Base-by-base conservation (phyloP, 805 yeast species). In the Kuraishia floccosa region DNA sequence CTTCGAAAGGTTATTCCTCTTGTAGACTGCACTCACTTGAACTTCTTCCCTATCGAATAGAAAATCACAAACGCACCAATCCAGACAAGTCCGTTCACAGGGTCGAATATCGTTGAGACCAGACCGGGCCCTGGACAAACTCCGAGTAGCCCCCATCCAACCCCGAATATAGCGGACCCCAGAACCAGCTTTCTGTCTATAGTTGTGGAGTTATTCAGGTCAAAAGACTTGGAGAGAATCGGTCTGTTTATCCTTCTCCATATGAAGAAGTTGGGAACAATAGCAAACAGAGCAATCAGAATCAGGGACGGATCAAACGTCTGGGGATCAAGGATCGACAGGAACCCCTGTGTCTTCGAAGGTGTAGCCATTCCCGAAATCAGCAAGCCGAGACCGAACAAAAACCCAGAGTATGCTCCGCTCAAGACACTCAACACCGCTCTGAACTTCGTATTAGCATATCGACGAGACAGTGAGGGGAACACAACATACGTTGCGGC, bases 141-240 rank as follows among this genome's bases (percentile, higher is more conserved):
- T 1, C 76, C 76, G 1, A 58, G 40, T 3, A 64, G 21, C 1
- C 71, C 75, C 76, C 76, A 69, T 1, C 75, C 76, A 6, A 60
- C 10, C 7, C 76, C 76, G 39, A 69, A 69, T 5, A 65, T 9
- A 0, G 48, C 47, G 35, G 61, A 53, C 2, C 76, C 76, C 3
- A 58, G 3, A 0, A 69, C 14, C 30, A 68, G 56, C 23, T 45
- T 49, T 0, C 29, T 15, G 1, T 52, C 39, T 2, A 56, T 45
- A 3, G 42, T 38, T 3, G 44, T 46, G 14, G 44, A 33, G 24
- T 33, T 47, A 15, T 49, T 47, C 24, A 56, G 35, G 11, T 40
- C 35, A 29, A 45, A 62, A 3, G 30, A 17, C 0, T 36, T 37
- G 2, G 25, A 40, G 6, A 56, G 34, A 10, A 39, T 12, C 8